Conservation (phyloP, 2,329 filamentous ascomycete species). For the Escovopsis sp. region DNA sequence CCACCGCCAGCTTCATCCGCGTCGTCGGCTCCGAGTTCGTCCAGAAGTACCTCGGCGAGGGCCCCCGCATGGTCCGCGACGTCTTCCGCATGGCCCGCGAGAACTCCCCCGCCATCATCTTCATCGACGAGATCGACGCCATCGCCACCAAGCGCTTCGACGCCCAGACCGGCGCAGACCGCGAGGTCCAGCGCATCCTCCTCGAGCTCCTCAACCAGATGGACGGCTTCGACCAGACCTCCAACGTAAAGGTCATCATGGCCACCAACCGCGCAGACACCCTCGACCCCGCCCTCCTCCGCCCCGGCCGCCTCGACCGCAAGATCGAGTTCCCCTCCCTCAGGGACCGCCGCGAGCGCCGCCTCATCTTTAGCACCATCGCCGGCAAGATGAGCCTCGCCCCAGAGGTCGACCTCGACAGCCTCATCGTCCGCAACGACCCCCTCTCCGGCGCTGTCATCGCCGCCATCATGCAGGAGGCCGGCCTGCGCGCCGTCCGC, state of each 20-base stretch:
- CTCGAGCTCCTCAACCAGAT: constrained; percentile 97
- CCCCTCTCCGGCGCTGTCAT: constrained; percentile 91
- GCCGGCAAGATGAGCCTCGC: constrained; percentile 93
- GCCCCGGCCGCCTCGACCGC: constrained; percentile 86
- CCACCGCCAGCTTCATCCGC: constrained; percentile 94
- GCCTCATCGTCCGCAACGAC: constrained; percentile 90
- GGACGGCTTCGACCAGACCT: constrained; percentile 98
- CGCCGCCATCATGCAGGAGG: constrained; percentile 98
- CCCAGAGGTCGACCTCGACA: constrained; percentile 92
- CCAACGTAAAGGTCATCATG: constrained; percentile 99
- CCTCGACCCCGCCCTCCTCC: constrained; percentile 83
- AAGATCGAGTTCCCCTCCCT: constrained; percentile 99
- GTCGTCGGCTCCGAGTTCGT: constrained; percentile 98
- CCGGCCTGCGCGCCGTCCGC: constrained; percentile 78
- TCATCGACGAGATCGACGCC: constrained; percentile 98
- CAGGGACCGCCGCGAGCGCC: constrained; percentile 82
- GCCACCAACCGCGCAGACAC: constrained; percentile 97
- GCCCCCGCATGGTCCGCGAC: constrained; percentile 95
- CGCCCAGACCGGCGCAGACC: constrained; percentile 91
- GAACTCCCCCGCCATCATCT: constrained; percentile 96
- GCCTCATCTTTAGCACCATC: constrained; percentile 95
- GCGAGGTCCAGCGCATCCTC: constrained; percentile 96
- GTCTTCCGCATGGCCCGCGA: constrained; percentile 98
- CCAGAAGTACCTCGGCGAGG: constrained; percentile 96
- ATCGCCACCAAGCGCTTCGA: constrained; percentile 99